phyloP scores from a whole-genome alignment of 768 basidiomycete species.

The Dendrothele bispora region DNA sequence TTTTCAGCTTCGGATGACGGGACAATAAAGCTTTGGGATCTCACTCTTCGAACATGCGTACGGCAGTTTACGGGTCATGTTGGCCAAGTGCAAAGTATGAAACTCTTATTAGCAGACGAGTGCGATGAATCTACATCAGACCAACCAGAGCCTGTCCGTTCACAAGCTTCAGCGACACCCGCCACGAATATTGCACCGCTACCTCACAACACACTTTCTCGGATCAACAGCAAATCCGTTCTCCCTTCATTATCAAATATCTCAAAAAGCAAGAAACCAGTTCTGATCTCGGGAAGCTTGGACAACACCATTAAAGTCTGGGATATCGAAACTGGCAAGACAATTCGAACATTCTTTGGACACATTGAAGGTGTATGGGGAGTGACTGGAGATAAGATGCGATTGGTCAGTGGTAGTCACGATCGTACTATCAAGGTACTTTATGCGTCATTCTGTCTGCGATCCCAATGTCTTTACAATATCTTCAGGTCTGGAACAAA shows the following conservation, averaged over 20 bases:
- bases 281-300: slow-evolving; percentile 86
- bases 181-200: neutral
- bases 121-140: slow-evolving; percentile 33
- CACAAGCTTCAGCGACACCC: neutral
- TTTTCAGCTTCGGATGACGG: slow-evolving; percentile 97
- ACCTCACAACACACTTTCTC: neutral
- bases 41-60: slow-evolving; percentile 76
- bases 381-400: slow-evolving; percentile 87
- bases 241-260: neutral
- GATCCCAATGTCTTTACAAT: slow-evolving; percentile 7
- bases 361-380: slow-evolving; percentile 99
- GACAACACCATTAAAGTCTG: slow-evolving; percentile 97
- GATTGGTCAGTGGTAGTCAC: slow-evolving; percentile 91
- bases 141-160: slow-evolving; percentile 17
- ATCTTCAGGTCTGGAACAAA: slow-evolving; percentile 84
- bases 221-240: neutral
- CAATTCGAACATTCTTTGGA: slow-evolving; percentile 84
- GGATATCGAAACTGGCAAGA: slow-evolving; percentile 87
- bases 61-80: slow-evolving; percentile 87
- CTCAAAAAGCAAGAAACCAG: slow-evolving; percentile 50
- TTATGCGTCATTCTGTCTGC: slow-evolving; percentile 5
- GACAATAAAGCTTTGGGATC: slow-evolving; percentile 92
- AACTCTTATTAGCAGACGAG: slow-evolving; percentile 69
- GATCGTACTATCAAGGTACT: slow-evolving; percentile 94
- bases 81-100: slow-evolving; percentile 92